Evolutionary conservation across 1,284 basidiomycete genomes (phyloP).

Genomic region (Sanghuangporus sanghuang): DNA sequence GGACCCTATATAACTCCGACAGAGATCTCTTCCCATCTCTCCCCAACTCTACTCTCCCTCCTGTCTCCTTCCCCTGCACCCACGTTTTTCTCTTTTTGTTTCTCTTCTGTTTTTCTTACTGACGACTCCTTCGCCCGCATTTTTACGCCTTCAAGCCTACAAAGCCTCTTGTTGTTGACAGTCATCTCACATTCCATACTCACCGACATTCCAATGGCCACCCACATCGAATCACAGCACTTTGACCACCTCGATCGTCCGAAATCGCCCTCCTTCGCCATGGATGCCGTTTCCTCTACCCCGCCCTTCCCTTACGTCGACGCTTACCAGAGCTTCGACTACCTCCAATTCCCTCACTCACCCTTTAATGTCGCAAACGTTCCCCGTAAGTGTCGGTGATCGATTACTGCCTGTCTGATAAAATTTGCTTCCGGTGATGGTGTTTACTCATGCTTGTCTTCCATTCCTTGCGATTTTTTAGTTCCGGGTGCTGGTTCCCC

Average conservation of each 20-base stretch:
- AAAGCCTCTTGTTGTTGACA: constrained; percentile 34
- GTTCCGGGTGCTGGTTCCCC: constrained; percentile 48
- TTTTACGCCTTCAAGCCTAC: constrained; percentile 40
- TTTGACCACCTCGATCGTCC: constrained; percentile 19
- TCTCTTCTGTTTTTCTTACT: background rate
- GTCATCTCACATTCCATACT: constrained; percentile 34
- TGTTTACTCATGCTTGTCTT: background rate
- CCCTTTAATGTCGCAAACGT: constrained; percentile 30
- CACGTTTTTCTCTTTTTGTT: constrained; percentile 18
- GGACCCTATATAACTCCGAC: constrained; percentile 3
- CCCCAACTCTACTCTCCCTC: constrained; percentile 17
- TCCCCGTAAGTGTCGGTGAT: constrained; percentile 33
- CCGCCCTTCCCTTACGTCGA: constrained; percentile 17
- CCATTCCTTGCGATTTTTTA: constrained; percentile 23
- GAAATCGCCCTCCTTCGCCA: constrained; percentile 37
- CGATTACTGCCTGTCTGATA: background rate
- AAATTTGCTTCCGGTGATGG: constrained; percentile 8
- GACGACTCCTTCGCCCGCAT: constrained; percentile 2
- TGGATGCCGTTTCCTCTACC: constrained; percentile 15
- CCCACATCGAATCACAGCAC: constrained; percentile 16
- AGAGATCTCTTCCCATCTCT: background rate
- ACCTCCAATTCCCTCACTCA: constrained; percentile 17
- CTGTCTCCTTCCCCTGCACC: constrained; percentile 27
- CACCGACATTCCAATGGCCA: constrained; percentile 28
- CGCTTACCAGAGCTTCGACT: constrained; percentile 17